These are phyloP conservation scores for Lentinula aciculospora DNA, from an alignment of 768 basidiomycete species.

Conservation along the genomic window DNA sequence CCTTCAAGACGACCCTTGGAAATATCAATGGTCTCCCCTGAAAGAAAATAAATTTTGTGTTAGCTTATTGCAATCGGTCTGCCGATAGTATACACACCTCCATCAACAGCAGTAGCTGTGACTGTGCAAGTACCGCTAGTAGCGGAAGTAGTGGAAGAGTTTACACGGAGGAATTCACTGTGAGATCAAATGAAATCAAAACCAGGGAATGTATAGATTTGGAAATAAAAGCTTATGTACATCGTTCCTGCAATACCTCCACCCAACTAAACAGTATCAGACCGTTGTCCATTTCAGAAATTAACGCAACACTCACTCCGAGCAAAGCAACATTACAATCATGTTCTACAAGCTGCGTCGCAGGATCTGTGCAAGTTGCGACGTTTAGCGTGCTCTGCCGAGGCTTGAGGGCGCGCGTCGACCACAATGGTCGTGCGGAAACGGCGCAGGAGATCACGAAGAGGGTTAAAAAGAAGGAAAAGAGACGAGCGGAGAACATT, in stretches of 20 bases:
- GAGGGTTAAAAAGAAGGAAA: slow-evolving; percentile 9
- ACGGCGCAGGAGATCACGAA: slow-evolving; percentile 6
- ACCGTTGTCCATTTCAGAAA: not conserved
- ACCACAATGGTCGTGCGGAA: slow-evolving; percentile 11
- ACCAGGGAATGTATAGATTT: not conserved
- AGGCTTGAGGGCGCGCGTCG: not conserved
- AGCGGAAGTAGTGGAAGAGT: slow-evolving; percentile 8
- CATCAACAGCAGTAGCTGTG: slow-evolving; percentile 16
- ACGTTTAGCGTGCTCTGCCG: slow-evolving; percentile 13
- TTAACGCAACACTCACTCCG: slow-evolving; percentile 7
- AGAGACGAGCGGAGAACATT: slow-evolving; percentile 13
- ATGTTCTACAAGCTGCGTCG: slow-evolving; percentile 13
- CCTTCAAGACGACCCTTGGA: slow-evolving; percentile 17
- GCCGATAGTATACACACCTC: slow-evolving; percentile 8
- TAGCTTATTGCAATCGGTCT: not conserved
- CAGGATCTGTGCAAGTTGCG: slow-evolving; percentile 13
- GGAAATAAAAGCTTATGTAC: slow-evolving; percentile 1
- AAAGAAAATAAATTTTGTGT: not conserved
- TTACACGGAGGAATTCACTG: slow-evolving; percentile 16
- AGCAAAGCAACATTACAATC: slow-evolving; percentile 17
- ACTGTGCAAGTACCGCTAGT: slow-evolving; percentile 17
- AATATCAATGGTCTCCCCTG: slow-evolving; percentile 16
- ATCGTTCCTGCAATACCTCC: slow-evolving; percentile 17
- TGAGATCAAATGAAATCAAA: not conserved
- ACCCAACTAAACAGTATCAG: slow-evolving; percentile 8